These are phyloP conservation scores for Pharus latifolius DNA, from an alignment of 176 grass and related monocot genomes.

Conservation along the genomic window DNA sequence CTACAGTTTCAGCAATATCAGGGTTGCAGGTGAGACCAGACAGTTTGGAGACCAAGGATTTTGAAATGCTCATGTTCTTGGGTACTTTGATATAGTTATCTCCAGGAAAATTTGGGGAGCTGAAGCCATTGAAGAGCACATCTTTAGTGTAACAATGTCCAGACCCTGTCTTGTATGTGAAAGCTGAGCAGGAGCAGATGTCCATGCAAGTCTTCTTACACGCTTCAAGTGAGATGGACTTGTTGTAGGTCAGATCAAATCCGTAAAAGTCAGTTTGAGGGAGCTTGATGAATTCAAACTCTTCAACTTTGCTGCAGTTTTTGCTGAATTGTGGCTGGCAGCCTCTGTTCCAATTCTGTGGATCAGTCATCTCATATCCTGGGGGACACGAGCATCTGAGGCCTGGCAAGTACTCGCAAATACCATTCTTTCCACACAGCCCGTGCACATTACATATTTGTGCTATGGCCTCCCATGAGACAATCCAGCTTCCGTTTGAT, in stretches of 20 bases:
- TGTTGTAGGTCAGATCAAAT: constrained; percentile 31
- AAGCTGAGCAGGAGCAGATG: neutral
- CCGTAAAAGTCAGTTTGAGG: constrained; percentile 42
- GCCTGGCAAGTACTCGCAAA: constrained; percentile 32
- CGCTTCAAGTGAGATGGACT: neutral
- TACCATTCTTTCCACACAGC: constrained; percentile 51
- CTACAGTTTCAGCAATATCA: neutral
- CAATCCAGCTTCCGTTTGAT: constrained; percentile 14
- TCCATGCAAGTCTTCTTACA: neutral
- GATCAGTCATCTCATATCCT: constrained; percentile 39
- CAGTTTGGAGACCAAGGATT: neutral
- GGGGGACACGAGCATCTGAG: constrained; percentile 31
- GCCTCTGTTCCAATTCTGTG: constrained; percentile 35
- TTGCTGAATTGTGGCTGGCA: constrained; percentile 30
- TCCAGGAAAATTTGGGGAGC: constrained; percentile 3
- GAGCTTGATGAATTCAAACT: constrained; percentile 38
- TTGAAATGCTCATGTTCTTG: constrained; percentile 7
- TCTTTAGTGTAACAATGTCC: constrained; percentile 15
- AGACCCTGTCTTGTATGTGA: neutral
- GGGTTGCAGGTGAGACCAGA: neutral
- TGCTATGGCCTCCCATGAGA: constrained; percentile 44
- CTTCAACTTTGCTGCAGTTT: constrained; percentile 20
- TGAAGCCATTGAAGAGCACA: constrained; percentile 26
- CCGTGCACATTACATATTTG: constrained; percentile 35
- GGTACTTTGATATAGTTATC: constrained; percentile 24